phyloP scores from a whole-genome alignment of 2,329 filamentous ascomycete genomes.

The Penicillium concentricum region DNA sequence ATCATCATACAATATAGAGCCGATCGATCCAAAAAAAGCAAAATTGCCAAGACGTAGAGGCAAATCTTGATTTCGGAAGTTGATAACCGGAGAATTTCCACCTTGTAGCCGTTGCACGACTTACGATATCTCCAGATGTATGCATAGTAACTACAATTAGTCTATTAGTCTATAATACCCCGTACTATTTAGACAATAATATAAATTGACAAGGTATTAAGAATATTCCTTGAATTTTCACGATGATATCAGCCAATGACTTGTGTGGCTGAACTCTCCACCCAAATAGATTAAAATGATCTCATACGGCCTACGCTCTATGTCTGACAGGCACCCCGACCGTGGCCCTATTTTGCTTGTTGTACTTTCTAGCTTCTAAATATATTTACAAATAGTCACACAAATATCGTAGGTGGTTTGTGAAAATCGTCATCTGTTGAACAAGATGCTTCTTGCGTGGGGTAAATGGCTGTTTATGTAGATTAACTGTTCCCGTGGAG shows the following conservation, averaged over 20 bases:
- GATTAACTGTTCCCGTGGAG: neutral
- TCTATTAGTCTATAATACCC: neutral
- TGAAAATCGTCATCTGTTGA: neutral
- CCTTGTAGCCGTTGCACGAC: neutral
- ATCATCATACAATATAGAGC: neutral
- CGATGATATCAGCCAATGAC: slow-evolving; percentile 15
- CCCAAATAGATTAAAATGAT: slow-evolving; percentile 30
- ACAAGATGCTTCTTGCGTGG: neutral
- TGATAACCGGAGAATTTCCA: slow-evolving; percentile 2
- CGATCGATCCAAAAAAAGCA: neutral
- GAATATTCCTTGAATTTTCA: neutral
- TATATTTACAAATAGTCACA: neutral
- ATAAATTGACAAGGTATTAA: neutral
- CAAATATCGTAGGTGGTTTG: neutral
- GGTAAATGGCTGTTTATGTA: neutral
- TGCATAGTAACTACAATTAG: neutral
- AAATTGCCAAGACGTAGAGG: neutral
- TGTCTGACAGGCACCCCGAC: neutral
- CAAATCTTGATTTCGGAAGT: slow-evolving; percentile 10
- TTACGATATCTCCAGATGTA: neutral
- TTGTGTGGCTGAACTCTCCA: slow-evolving; percentile 27
- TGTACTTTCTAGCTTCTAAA: accelerated
- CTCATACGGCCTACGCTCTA: slow-evolving; percentile 18
- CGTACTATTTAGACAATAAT: neutral
- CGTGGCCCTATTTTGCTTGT: neutral